Evolutionary conservation across 176 grass and related monocot species (phyloP), one percentile per base, ranked within the genome.

Genomic region (Eleusine indica): DNA sequence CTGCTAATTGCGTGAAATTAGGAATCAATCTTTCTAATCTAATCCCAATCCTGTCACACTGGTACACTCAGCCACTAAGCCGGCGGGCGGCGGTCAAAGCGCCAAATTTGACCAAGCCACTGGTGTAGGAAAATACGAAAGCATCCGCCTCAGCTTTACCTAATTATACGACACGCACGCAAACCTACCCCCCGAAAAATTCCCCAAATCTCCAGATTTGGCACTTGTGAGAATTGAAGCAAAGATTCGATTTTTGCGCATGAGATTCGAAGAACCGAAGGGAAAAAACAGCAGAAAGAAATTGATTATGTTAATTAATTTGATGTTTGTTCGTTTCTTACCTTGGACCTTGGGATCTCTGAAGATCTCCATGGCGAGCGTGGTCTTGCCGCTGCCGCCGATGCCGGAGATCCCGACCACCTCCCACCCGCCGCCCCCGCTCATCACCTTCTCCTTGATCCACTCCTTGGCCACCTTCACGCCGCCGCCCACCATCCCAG

Each of bases 331-430:
- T 52, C 0, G 32, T 35, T 86, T 93, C 0, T 86, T 93, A 98
- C 97, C 89, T 96, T 88, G 90, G 75, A 99, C 89, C 66, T 87
- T 87, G 3, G 76, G 66, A 91, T 99, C 97, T 77, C 51, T 89
- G 71, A 86, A 99, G 77, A 99, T 92, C 82, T 96, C 93, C 83
- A 87, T 92, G 74, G 93, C 97, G 21, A 99, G 97, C 51, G 97
- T 99, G 41, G 97, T 99, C 89, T 99, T 99, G 39, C 97, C 97
- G 87, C 97, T 99, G 53, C 97, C 97, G 43, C 93, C 97, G 69
- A 99, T 96, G 66, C 97, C 97, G 29, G 85, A 96, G 78, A 99
- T 99, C 15, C 97, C 89, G 66, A 98, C 93, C 5, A 90, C 94
- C 52, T 87, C 78, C 75, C 90, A 88, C 18, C 87, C 79, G 42